Evolutionary conservation across 768 basidiomycete species (phyloP), one percentile per base, ranked within the genome.

Genomic region (Tricholoma sp.): DNA sequence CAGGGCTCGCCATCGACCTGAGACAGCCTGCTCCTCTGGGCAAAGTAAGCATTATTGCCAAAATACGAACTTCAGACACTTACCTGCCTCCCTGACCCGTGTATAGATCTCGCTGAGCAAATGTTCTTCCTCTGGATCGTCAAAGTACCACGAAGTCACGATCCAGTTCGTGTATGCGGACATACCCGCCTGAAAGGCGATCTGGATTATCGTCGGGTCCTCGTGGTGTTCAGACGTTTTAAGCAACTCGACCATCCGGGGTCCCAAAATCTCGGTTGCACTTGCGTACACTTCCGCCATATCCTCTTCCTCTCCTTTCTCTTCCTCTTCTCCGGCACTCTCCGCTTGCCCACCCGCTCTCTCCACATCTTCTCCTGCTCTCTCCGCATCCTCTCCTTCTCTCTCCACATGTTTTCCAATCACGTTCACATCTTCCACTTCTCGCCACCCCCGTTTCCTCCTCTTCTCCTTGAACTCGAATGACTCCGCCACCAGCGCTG

Each of bases 91-190:
- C 19, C 72, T 69, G 3, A 75, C 71, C 32, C 64, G 68, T 18
- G 64, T 63, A 56, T 76, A 76, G 45, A 76, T 61, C 37, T 61
- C 63, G 47, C 45, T 78, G 61, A 71, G 72, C 61, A 80, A 66
- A 57, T 72, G 74, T 53, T 79, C 79, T 56, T 74, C 74, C 45
- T 79, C 77, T 1, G 76, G 76, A 39, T 76, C 75, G 59, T 79
- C 79, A 57, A 80, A 76, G 60, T 76, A 78, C 80, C 80, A 81
- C 1, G 79, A 76, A 14, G 72, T 73, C 52, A 79, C 71, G 39
- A 80, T 77, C 80, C 80, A 80, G 50, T 79, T 74, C 1, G 75
- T 71, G 59, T 79, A 79, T 6, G 77, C 77, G 18, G 72, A 62
- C 71, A 80, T 72, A 22, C 73, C 74, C 27, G 74, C 71, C 59